Base-by-base conservation (phyloP, 306 rosid genomes). In the Albizia julibrissin region DNA sequence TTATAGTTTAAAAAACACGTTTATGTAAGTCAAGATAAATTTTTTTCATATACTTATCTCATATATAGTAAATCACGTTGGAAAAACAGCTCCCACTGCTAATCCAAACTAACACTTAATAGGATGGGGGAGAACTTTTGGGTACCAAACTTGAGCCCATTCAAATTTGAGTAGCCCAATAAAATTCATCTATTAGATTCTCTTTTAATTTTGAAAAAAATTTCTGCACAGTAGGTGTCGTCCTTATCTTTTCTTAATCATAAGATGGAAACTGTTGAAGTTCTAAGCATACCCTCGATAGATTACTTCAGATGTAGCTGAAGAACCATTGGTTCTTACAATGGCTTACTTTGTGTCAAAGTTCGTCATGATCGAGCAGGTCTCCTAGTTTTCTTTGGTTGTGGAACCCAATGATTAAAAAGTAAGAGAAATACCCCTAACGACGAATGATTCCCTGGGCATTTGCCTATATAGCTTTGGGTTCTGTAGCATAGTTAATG, bases 301-400 rank as follows among this genome's bases (percentile, higher is more conserved):
- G 52, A 47, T 47, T 13, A 5, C 52, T 54, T 54, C 61, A 54
- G 3, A 54, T 2, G 10, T 8, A 14, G 2, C 7, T 52, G 59
- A 12, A n/a, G 27, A 8, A 7, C 9, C 5, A n/a, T n/a, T n/a
- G 64, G 27, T 22, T 58, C 65, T 3, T n/a, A 31, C 31, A 22
- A 58, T 22, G 65, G 65, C 65, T 21, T n/a, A 15, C 29, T 58
- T 58, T 58, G 65, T 22, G 29, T 22, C 0, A 0, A 7, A 58
- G 14, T n/a, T 12, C 0, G 0, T 58, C 4, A 0, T 22, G 14
- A 1, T 49, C 18, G 1, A 46, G 18, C 4, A 0, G 0, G 26
- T 8, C 3, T 21, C 26, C 4, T n/a, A 8, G 10, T 54, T 21
- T 9, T 2, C 21, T 56, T 56, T 56, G 26, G 27, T 13, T 56